phyloP scores from a whole-genome alignment of 345 rosid genomes.

The Psidium friedrichsthalianum region DNA sequence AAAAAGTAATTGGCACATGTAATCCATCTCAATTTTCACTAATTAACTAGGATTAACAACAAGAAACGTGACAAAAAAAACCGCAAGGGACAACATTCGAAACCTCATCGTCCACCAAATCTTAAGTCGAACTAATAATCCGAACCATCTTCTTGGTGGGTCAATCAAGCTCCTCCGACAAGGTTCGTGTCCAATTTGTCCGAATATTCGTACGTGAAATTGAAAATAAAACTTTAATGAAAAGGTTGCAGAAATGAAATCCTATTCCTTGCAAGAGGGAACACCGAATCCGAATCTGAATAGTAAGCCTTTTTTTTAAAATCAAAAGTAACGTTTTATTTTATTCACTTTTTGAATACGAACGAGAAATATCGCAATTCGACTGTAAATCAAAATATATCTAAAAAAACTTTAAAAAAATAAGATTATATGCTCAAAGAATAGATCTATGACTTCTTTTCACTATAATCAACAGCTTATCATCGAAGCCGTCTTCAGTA shows the following conservation, averaged over 20 bases:
- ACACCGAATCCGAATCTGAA: background rate
- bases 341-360: too few species aligned
- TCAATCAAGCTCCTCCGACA: background rate
- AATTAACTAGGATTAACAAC: background rate
- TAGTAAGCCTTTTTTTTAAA: too few species aligned
- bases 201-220: background rate
- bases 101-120: background rate
- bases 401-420: fast-evolving
- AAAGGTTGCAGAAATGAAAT: background rate
- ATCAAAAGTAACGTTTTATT: too few species aligned
- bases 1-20: background rate
- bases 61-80: background rate
- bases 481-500: too few species aligned
- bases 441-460: too few species aligned
- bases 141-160: background rate
- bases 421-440: too few species aligned
- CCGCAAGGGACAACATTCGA: background rate
- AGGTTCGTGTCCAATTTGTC: background rate
- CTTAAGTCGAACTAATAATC: background rate
- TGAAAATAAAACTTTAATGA: background rate
- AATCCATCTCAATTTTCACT: background rate
- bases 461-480: too few species aligned
- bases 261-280: background rate
- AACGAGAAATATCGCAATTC: too few species aligned
- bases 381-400: too few species aligned